A percentile compares a stretch with the other conserved stretches of the same genome.
Evolutionary conservation across 768 basidiomycete genomes (phyloP).

Genomic region (Calocera cornea): DNA sequence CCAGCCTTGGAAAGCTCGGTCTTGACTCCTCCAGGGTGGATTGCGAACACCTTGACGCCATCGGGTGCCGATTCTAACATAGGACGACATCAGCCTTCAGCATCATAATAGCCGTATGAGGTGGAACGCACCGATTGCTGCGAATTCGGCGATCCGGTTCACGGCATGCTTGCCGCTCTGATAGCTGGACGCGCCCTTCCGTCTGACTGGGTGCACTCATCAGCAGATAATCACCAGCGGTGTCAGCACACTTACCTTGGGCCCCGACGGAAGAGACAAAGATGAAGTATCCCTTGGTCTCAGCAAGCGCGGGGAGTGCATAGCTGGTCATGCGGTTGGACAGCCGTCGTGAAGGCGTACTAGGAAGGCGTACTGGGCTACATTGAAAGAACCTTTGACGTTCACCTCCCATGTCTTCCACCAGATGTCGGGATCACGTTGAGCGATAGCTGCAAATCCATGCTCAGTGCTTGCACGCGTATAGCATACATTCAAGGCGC

Average conservation of each 20-base stretch:
- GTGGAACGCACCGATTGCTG: slow-evolving; percentile 8
- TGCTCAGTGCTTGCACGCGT: too few species aligned
- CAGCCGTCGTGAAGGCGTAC: not conserved
- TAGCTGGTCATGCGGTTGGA: not conserved
- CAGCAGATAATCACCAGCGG: not conserved
- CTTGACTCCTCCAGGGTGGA: slow-evolving; percentile 11
- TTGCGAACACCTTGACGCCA: slow-evolving; percentile 6
- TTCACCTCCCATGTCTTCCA: slow-evolving; percentile 19
- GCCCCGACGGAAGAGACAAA: slow-evolving; percentile 1
- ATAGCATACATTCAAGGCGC: too few species aligned
- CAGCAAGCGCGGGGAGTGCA: slow-evolving; percentile 8
- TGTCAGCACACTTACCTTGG: slow-evolving; percentile 3
- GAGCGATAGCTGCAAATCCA: not conserved
- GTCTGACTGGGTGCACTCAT: not conserved
- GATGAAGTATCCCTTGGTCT: slow-evolving; percentile 10
- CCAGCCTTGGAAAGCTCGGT: slow-evolving; percentile 11
- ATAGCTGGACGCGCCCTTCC: not conserved
- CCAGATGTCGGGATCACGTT: slow-evolving; percentile 18
- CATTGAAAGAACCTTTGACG: slow-evolving; percentile 17
- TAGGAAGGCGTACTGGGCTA: slow-evolving; percentile 11
- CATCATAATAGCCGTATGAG: not conserved
- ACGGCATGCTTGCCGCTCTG: slow-evolving; percentile 9
- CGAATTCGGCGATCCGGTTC: slow-evolving; percentile 8
- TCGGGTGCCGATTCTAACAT: not conserved
- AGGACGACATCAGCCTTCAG: not conserved